Conservation (phyloP, 1,284 basidiomycete species). For the Austroboletus olivaceoglutinosus region DNA sequence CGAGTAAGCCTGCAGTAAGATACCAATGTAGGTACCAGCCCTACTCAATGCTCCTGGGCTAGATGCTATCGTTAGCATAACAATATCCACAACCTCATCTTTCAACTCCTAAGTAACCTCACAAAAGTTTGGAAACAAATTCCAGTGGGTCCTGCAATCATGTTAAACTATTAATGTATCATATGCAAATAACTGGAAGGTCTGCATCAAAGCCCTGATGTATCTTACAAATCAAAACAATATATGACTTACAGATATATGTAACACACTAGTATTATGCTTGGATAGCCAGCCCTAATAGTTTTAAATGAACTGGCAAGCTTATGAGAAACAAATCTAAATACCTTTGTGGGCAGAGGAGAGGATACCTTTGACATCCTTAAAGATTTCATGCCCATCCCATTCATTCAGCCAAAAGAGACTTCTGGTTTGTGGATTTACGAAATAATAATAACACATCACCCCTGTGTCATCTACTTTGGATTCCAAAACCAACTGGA, state of each 20-base stretch:
- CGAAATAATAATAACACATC: constrained; percentile 33
- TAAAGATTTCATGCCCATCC: constrained; percentile 17
- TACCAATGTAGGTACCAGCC: too few relatives aligned
- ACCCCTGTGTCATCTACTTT: constrained; percentile 3
- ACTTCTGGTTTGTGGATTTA: constrained; percentile 18
- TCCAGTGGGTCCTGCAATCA: constrained; percentile 49
- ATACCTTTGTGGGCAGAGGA: constrained; percentile 28
- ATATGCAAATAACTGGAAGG: not conserved
- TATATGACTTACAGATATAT: constrained; percentile 9
- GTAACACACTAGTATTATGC: constrained; percentile 51
- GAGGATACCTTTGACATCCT: constrained; percentile 18
- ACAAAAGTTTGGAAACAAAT: constrained; percentile 47
- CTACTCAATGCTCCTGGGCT: too few relatives aligned
- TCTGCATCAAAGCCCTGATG: constrained; percentile 11
- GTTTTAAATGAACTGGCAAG: not conserved
- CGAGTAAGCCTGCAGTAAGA: too few relatives aligned
- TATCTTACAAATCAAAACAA: not conserved
- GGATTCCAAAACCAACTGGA: constrained; percentile 34
- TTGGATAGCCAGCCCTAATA: constrained; percentile 47
- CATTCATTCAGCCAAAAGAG: constrained; percentile 34
- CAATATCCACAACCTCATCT: constrained; percentile 48
- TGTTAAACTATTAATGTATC: constrained; percentile 2
- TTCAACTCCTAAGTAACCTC: constrained; percentile 36
- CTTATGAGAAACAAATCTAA: not conserved
- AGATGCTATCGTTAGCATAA: too few relatives aligned